phyloP scores from a whole-genome alignment of 768 basidiomycete species.

The Auricularia auricula-judae region DNA sequence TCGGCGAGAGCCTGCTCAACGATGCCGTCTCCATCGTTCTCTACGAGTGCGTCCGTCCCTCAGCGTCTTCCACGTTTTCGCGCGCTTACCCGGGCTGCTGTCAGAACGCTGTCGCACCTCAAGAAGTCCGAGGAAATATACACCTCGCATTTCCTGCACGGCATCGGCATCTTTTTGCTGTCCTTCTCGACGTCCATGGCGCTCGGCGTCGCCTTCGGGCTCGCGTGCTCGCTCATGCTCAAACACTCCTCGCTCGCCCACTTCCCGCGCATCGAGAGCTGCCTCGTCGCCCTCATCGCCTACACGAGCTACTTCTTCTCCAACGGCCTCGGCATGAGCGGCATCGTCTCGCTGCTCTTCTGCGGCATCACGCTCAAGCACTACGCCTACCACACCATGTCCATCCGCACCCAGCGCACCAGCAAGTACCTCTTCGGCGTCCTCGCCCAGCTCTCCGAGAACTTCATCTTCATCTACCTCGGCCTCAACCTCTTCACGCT shows the following conservation, averaged over 20 bases:
- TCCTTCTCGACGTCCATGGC: conserved; percentile 94
- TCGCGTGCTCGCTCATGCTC: conserved; percentile 81
- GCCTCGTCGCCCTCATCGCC: conserved; percentile 85
- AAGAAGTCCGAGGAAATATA: conserved; percentile 76
- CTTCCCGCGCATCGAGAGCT: conserved; percentile 95
- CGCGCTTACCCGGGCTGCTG: not conserved
- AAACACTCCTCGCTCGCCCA: conserved; percentile 84
- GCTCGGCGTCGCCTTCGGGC: conserved; percentile 83
- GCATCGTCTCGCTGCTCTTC: conserved; percentile 95
- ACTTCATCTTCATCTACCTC: conserved; percentile 99
- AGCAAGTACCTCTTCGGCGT: conserved; percentile 94
- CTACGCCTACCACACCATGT: conserved; percentile 99
- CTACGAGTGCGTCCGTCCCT: conserved; percentile 76
- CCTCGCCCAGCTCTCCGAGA: conserved; percentile 90
- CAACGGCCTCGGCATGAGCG: conserved; percentile 89
- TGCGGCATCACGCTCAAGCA: conserved; percentile 99
- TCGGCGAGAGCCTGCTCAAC: conserved; percentile 92
- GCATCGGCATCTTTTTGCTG: conserved; percentile 93
- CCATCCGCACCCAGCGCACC: conserved; percentile 81
- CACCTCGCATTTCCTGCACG: conserved; percentile 83
- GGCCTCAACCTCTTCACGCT: conserved; percentile 94
- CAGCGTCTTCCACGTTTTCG: not conserved
- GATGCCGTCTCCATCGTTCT: conserved; percentile 99
- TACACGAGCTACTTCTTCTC: conserved; percentile 99
- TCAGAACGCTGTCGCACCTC: conserved; percentile 83